Evolutionary conservation across 305 asterid genomes (phyloP), one percentile per base, ranked within the genome.

Genomic region (Coffea humblotiana): DNA sequence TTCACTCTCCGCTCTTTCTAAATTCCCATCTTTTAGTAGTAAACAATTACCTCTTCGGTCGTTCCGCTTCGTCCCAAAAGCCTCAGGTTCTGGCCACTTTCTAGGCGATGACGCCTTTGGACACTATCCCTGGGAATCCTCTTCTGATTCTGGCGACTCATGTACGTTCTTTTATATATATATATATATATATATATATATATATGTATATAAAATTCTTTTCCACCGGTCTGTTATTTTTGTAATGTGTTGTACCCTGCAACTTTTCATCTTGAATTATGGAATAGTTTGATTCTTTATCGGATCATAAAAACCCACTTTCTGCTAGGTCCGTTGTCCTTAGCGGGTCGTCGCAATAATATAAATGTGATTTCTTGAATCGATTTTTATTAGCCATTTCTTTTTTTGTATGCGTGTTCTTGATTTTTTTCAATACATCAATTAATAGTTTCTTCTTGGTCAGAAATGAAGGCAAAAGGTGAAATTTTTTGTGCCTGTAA

Each of bases 111-210:
- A 87, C 37, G 85, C 88, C 71, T 80, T 83, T 71, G 90, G 90
- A 51, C 78, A 72, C 25, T 87, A 66, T 82, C 90, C 90, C 65
- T 87, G 88, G 88, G 90, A 85, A 27, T 73, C 90, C 27, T 74
- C 90, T 19, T 74, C 84, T 7, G 73, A 75, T 76, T 49, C 84
- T 25, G 40, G 71, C 56, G 85, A 79, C 77, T n/a, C 85, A 23
- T 81, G 87, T 83, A 86, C 35, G 81, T 19, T 70, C 14, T n/a
- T 15, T 29, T 29, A 29, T 29, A 29, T 29, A 29, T 29, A n/a
- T n/a, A n/a, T n/a, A n/a, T n/a, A n/a, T n/a, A n/a, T n/a, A n/a
- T n/a, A n/a, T n/a, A n/a, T n/a, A n/a, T n/a, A n/a, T n/a, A n/a
- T n/a, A n/a, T n/a, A n/a, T n/a, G n/a, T n/a, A n/a, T n/a, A n/a